These are phyloP conservation scores for Rhizopogon salebrosus DNA, from an alignment of 768 basidiomycete genomes.

Conservation along the genomic window DNA sequence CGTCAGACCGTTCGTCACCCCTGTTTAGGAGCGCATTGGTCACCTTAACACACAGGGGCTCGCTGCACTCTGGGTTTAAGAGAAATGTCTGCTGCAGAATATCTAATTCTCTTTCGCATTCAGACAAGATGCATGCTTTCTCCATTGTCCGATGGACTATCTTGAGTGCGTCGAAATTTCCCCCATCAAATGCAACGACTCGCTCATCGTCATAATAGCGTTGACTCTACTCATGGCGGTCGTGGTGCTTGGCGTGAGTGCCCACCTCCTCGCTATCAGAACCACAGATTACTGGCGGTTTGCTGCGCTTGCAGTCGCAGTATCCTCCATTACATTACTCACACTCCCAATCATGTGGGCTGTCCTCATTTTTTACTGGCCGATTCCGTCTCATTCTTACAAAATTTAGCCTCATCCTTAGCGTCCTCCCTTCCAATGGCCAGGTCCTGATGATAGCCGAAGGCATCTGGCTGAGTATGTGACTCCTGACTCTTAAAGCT, in stretches of 20 bases:
- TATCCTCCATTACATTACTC: constrained; percentile 20
- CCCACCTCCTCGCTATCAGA: constrained; percentile 17
- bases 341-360: constrained; percentile 24
- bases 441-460: constrained; percentile 33
- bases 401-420: constrained; percentile 23
- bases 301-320: constrained; percentile 25
- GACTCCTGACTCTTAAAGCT: not conserved
- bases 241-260: constrained; percentile 27
- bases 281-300: constrained; percentile 17
- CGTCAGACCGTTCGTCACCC: not conserved
- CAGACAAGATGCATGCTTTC: not conserved
- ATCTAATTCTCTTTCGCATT: not conserved
- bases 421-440: constrained; percentile 25
- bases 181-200: not conserved
- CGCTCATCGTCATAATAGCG: constrained; percentile 6
- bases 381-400: not conserved
- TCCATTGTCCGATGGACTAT: not conserved
- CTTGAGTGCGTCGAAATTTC: not conserved
- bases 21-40: not conserved
- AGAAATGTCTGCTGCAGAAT: not conserved
- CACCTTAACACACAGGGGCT: not conserved
- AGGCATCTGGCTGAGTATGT: constrained; percentile 31
- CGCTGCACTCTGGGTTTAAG: not conserved
- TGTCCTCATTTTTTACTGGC: not conserved
- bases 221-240: constrained; percentile 18